phyloP scores from a whole-genome alignment of 345 rosid species.

The Brassica incana region DNA sequence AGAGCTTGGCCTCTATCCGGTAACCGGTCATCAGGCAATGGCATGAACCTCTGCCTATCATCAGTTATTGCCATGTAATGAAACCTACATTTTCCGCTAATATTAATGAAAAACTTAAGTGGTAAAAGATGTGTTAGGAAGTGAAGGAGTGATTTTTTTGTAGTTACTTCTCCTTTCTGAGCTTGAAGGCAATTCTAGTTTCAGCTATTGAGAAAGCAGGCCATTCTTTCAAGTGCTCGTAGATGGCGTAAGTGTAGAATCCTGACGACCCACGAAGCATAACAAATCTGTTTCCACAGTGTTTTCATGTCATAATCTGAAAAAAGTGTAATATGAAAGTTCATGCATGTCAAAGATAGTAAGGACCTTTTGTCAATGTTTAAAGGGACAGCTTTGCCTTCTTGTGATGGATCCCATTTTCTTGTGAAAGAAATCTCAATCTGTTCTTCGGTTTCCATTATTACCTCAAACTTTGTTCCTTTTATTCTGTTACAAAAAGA shows the following conservation, averaged over 20 bases:
- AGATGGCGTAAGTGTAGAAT: conserved; percentile 82
- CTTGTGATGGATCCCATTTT: conserved; percentile 42
- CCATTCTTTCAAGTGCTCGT: conserved; percentile 73
- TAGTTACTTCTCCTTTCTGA: conserved; percentile 74
- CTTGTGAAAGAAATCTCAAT: conserved; percentile 46
- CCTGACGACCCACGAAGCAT: conserved; percentile 79
- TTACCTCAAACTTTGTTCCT: conserved; percentile 38
- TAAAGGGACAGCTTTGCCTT: conserved; percentile 51
- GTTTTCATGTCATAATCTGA: not conserved
- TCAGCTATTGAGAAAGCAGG: conserved; percentile 77
- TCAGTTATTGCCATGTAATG: conserved; percentile 88
- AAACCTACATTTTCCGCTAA: conserved; percentile 50
- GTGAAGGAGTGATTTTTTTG: not conserved
- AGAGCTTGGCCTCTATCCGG: conserved; percentile 63
- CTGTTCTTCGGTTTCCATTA: conserved; percentile 34
- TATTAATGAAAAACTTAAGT: not conserved
- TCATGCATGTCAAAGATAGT: not conserved
- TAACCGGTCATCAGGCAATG: conserved; percentile 77
- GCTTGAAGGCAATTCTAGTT: conserved; percentile 81
- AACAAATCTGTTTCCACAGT: conserved; percentile 53
- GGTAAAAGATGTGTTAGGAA: not conserved
- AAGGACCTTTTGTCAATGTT: conserved; percentile 67
- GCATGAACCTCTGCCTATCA: conserved; percentile 85
- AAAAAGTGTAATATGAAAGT: not conserved
- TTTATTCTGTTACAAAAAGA: conserved; percentile 27